Evolutionary conservation across 768 basidiomycete species (phyloP).

Genomic region (Tulasnella sp.): DNA sequence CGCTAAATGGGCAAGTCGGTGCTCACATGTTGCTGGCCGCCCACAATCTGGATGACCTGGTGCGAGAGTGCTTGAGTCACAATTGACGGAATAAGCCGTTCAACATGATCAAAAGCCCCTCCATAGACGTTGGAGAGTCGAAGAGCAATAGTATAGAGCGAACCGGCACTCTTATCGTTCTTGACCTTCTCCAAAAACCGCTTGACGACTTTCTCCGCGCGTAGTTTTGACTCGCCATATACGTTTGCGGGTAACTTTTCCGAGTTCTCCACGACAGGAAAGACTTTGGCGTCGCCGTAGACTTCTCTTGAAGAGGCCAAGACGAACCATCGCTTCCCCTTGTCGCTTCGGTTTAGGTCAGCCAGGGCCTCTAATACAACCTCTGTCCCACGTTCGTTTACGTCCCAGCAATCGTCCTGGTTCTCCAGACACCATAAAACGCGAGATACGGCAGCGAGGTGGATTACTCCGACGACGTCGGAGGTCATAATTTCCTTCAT

Average conservation of each 20-base stretch:
- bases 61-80: constrained; percentile 28
- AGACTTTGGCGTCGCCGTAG: constrained; percentile 24
- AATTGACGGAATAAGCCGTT: constrained; percentile 28
- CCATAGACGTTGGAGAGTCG: constrained; percentile 31
- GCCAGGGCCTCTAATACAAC: constrained; percentile 21
- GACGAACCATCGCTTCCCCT: constrained; percentile 29
- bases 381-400: constrained; percentile 27
- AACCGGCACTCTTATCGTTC: background rate
- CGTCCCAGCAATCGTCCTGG: constrained; percentile 25
- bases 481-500: constrained; percentile 19
- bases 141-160: constrained; percentile 24
- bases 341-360: background rate
- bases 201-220: constrained; percentile 25
- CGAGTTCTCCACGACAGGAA: constrained; percentile 20
- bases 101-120: constrained; percentile 26
- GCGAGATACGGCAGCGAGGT: constrained; percentile 26
- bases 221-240: constrained; percentile 27
- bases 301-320: constrained; percentile 29
- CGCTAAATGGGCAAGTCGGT: background rate
- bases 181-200: constrained; percentile 5
- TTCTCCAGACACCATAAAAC: constrained; percentile 26
- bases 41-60: constrained; percentile 29
- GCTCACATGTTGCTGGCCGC: constrained; percentile 23
- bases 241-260: constrained; percentile 24
- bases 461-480: constrained; percentile 24